A percentile compares a stretch with the other conserved stretches of the same genome.
These are phyloP conservation scores for Brettanomyces custersianus DNA, from an alignment of 805 yeast species.

Conservation along the genomic window DNA sequence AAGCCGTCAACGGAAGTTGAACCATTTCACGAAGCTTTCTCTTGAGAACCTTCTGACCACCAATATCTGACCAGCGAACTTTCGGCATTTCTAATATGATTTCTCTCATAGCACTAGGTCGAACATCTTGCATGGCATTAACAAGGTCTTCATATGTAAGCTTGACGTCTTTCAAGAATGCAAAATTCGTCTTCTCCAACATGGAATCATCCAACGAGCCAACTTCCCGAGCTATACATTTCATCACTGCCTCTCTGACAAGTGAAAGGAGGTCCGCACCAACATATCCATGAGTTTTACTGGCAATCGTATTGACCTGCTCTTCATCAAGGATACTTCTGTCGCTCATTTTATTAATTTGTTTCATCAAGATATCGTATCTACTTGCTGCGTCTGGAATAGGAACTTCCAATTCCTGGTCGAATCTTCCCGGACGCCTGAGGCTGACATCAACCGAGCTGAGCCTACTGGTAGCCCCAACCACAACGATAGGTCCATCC, in stretches of 20 bases:
- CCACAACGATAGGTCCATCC: conserved; percentile 54
- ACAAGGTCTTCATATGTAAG: conserved; percentile 54
- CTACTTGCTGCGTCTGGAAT: conserved; percentile 86
- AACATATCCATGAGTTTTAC: conserved; percentile 90
- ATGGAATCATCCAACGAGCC: conserved; percentile 8
- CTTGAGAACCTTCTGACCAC: conserved; percentile 85
- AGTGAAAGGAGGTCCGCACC: conserved; percentile 92
- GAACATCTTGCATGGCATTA: conserved; percentile 62
- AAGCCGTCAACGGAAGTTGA: conserved; percentile 80
- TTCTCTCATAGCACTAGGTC: conserved; percentile 97
- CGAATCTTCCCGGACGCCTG: conserved; percentile 89
- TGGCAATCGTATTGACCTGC: conserved; percentile 55
- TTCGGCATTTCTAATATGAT: conserved; percentile 91
- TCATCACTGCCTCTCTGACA: conserved; percentile 82
- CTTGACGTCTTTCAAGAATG: conserved; percentile 26
- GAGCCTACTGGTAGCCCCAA: conserved; percentile 93
- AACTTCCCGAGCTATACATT: conserved; percentile 60
- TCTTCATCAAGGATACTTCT: conserved; percentile 39
- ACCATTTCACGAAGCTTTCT: conserved; percentile 80
- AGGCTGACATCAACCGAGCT: conserved; percentile 85
- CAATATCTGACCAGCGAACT: conserved; percentile 89
- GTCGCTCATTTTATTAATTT: conserved; percentile 45
- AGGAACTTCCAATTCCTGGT: conserved; percentile 85
- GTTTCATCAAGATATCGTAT: conserved; percentile 57
- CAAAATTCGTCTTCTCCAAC: background rate